Base-by-base conservation (phyloP, 2,329 filamentous ascomycete genomes). In the Phaeophleospora eucalypticola region DNA sequence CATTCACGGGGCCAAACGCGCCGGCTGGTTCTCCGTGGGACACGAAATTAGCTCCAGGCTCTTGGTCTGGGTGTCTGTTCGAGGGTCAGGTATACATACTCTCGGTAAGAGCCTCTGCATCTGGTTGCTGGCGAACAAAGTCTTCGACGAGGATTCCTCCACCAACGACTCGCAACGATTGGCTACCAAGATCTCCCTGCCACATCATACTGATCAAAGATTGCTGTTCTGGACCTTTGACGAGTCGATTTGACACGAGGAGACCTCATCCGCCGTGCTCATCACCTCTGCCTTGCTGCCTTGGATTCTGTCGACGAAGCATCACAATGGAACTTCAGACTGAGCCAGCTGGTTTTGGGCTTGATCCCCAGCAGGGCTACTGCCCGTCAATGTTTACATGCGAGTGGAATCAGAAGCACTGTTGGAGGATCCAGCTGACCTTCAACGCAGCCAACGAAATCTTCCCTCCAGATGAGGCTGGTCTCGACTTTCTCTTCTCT, bases 371-470 rank as follows among this genome's bases (percentile, higher is more conserved):
- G 9, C 36, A 39, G 15, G 36, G 12, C 4, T 39, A 39, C 19
- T 43, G 34, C 16, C 41, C 41, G 34, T 36, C 32, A 29, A 16
- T 33, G 35, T 43, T 43, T 21, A 32, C 29, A 21, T 35, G 12
- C 18, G 12, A 15, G 18, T 17, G 16, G 24, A 29, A 29, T 29
- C 24, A 7, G 24, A 12, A 7, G 6, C 24, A 29, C 7, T 29
- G 24, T 33, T 41, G 21, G 20, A 16, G 27, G 14, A 16, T 15
- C 29, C 9, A 2, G 24, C 41, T 36, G 32, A 43, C 32, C 15
- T n/a, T 12, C 12, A 35, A 3, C 14, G n/a, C n/a, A 43, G 41
- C 29, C 24, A 8, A 17, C 3, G 43, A 45, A 10, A 32, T 38
- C 35, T 16, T 45, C 34, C 16, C 21, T 3, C 36, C 15, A 24